These are phyloP conservation scores for Guyanaporus albipodus DNA, from an alignment of 768 basidiomycete genomes.

Conservation along the genomic window DNA sequence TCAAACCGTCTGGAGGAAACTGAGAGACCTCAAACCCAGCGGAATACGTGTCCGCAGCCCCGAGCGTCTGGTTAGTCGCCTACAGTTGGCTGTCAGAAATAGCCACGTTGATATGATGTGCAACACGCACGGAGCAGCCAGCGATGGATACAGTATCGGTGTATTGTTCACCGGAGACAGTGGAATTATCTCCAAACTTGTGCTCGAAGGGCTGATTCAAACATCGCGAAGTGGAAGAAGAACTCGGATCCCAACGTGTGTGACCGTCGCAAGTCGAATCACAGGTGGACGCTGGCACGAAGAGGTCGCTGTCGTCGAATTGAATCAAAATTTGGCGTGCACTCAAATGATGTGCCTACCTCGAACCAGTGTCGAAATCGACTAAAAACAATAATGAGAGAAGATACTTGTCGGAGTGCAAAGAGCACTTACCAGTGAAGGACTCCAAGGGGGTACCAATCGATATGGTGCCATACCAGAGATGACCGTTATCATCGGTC, in stretches of 20 bases:
- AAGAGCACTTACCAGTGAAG: conserved; percentile 7
- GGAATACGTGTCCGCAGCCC: conserved; percentile 7
- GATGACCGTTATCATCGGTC: neutral
- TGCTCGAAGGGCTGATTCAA: conserved; percentile 25
- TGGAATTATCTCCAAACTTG: conserved; percentile 37
- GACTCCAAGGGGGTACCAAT: conserved; percentile 8
- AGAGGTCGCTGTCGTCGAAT: conserved; percentile 11
- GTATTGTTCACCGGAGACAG: conserved; percentile 35
- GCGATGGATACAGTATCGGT: conserved; percentile 27
- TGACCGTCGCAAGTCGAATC: conserved; percentile 26
- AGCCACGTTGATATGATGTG: neutral
- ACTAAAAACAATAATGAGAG: neutral
- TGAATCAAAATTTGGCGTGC: neutral
- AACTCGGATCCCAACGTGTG: conserved; percentile 18
- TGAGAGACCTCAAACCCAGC: neutral
- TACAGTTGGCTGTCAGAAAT: neutral
- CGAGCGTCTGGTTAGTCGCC: conserved; percentile 12
- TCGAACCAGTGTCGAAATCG: conserved; percentile 30
- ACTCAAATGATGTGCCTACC: neutral
- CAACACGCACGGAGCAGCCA: conserved; percentile 1
- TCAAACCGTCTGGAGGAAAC: conserved; percentile 14
- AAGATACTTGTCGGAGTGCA: too few relatives aligned
- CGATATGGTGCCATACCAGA: conserved; percentile 14
- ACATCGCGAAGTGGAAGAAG: conserved; percentile 26
- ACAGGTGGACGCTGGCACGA: conserved; percentile 5